Evolutionary conservation across 176 grass and related monocot genomes (phyloP).

Genomic region (Cenchrus fungigraminus): DNA sequence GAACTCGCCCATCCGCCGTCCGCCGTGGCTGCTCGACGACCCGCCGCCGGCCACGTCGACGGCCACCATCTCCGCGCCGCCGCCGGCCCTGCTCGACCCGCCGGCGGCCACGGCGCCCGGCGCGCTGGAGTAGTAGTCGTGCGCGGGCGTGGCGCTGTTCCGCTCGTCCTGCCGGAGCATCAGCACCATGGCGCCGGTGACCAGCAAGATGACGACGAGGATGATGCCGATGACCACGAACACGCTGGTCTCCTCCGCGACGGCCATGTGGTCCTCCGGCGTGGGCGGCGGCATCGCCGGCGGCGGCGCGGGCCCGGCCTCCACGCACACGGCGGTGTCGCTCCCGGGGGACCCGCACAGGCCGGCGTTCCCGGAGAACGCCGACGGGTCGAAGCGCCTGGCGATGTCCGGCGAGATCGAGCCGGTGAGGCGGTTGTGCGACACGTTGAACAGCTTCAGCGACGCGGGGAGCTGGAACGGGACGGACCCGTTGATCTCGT

Average conservation of each 20-base stretch:
- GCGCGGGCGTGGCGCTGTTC: slow-evolving; percentile 21
- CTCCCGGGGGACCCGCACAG: slow-evolving; percentile 51
- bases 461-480: slow-evolving; percentile 42
- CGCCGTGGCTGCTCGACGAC: not conserved
- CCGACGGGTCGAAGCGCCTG: slow-evolving; percentile 43
- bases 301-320: not conserved
- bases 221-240: slow-evolving; percentile 53
- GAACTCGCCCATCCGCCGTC: slow-evolving; percentile 52
- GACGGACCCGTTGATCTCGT: slow-evolving; percentile 60
- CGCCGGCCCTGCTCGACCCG: not conserved
- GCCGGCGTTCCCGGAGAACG: slow-evolving; percentile 63
- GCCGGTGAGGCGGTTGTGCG: slow-evolving; percentile 66
- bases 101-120: not conserved
- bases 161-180: slow-evolving; percentile 41
- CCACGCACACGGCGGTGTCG: slow-evolving; percentile 26
- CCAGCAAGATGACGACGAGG: slow-evolving; percentile 41
- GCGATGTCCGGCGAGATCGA: slow-evolving; percentile 39
- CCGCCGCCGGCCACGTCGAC: not conserved
- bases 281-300: slow-evolving; percentile 17
- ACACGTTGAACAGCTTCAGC: slow-evolving; percentile 72
- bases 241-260: slow-evolving; percentile 52
- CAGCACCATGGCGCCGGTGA: slow-evolving; percentile 48
- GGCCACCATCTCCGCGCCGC: not conserved
- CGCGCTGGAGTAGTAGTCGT: slow-evolving; percentile 1
- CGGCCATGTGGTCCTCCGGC: not conserved